Evolutionary conservation across 805 yeast genomes (phyloP), one percentile per base, ranked within the genome.

Genomic region (Sugiyamaella smithiae): DNA sequence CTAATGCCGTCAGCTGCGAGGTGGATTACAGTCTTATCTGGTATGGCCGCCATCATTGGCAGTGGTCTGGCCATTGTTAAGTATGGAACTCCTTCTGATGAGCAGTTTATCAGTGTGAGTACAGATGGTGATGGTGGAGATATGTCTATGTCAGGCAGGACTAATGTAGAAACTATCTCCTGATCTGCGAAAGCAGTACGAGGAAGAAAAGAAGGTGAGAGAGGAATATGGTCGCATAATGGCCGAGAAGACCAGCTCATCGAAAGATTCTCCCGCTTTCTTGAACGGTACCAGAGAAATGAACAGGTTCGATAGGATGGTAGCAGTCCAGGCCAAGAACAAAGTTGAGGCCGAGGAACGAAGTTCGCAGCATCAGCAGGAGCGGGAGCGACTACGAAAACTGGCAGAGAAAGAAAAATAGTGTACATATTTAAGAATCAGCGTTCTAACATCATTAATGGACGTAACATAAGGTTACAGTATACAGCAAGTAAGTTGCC

Each of bases 51-150:
- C 16, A 79, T 88, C 16, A 71, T 87, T 2, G 87, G 84, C 4
- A 59, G 80, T 0, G 98, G 97, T n/a, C 78, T 82, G 0, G 56
- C 86, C 4, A 69, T 85, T 14, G 84, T 69, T 69, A 84, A 82
- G 54, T 85, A 79, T 65, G 80, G 90, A 0, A 82, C 88, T 0
- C 98, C 98, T 2, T 78, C 90, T 1, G 95, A 87, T 56, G 96
- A 88, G 58, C 78, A 90, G 61, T 66, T 90, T 25, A 75, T 89
- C 35, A 79, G 82, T 0, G 67, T 55, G 37, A 46, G 58, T 46
- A 14, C 14, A 9, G 4, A 20, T 20, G n/a, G n/a, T n/a, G n/a
- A n/a, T n/a, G n/a, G n/a, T n/a, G n/a, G n/a, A n/a, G n/a, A n/a
- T n/a, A n/a, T n/a, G n/a, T n/a, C n/a, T n/a, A n/a, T n/a, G n/a